phyloP scores from a whole-genome alignment of 306 rosid genomes.

The Fagus crenata region DNA sequence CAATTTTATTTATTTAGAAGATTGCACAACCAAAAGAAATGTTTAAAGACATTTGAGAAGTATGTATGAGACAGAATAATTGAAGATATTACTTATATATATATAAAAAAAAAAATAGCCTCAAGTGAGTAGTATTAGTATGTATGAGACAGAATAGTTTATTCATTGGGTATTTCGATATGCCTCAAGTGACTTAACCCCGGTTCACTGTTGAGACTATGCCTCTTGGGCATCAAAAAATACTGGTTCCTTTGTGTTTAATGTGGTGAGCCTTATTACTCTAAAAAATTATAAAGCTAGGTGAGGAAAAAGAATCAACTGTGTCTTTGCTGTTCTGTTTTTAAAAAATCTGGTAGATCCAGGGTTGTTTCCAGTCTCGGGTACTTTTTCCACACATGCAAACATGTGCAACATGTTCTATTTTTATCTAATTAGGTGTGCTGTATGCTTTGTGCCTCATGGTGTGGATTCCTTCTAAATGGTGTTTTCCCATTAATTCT shows the following conservation, averaged over 20 bases:
- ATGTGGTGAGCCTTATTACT: not conserved
- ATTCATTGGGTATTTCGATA: not conserved
- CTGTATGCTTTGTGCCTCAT: not conserved
- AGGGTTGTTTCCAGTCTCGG: not conserved
- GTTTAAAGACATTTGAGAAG: too few species aligned
- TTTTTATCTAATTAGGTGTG: not conserved
- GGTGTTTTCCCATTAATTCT: conserved; percentile 6
- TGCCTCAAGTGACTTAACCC: not conserved
- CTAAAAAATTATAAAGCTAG: not conserved
- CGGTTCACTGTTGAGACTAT: not conserved
- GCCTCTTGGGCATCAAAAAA: not conserved
- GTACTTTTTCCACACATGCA: not conserved
- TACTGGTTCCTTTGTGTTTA: too few species aligned
- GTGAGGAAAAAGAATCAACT: not conserved
- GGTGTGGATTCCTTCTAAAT: not conserved
- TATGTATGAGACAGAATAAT: too few species aligned
- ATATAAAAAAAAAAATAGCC: too few species aligned
- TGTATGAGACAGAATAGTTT: not conserved
- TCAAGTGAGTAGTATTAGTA: too few species aligned
- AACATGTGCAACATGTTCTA: not conserved
- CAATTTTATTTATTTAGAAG: too few species aligned
- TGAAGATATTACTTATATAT: too few species aligned
- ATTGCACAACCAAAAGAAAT: too few species aligned
- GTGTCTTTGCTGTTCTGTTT: not conserved
- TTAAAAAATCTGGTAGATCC: not conserved